Conservation (phyloP, 2,329 filamentous ascomycete genomes). For the Cyphellophora europaea region DNA sequence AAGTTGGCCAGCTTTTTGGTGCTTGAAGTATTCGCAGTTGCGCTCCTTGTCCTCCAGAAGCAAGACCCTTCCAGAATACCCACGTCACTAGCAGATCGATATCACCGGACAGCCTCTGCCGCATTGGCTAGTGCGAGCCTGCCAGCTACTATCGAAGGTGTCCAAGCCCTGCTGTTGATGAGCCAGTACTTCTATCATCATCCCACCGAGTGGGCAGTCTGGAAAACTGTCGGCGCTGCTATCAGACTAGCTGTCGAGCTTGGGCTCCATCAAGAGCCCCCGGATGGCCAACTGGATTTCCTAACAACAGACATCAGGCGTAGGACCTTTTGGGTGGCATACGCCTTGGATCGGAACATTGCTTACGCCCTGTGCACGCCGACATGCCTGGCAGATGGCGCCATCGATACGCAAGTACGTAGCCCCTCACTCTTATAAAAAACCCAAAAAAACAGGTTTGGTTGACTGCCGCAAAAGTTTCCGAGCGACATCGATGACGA, state of each 20-base stretch:
- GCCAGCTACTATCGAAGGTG: slow-evolving; percentile 5
- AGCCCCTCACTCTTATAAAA: not conserved
- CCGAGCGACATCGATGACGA: too few species aligned
- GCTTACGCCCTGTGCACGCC: slow-evolving; percentile 5
- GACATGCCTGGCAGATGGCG: slow-evolving; percentile 7
- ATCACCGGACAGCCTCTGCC: slow-evolving; percentile 5
- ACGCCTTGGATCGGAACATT: slow-evolving; percentile 9
- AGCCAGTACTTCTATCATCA: slow-evolving; percentile 10
- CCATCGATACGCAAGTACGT: slow-evolving; percentile 6
- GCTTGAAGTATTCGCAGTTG: slow-evolving; percentile 8
- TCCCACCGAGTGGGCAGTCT: slow-evolving; percentile 7
- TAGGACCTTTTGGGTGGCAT: slow-evolving; percentile 8
- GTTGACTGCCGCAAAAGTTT: too few species aligned
- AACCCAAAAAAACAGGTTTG: too few species aligned
- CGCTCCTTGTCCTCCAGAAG: slow-evolving; percentile 8
- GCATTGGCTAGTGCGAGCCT: slow-evolving; percentile 5
- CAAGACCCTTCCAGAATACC: slow-evolving; percentile 9
- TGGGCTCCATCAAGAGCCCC: slow-evolving; percentile 7
- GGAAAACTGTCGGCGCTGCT: slow-evolving; percentile 8
- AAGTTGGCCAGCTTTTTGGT: slow-evolving; percentile 7
- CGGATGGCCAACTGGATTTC: slow-evolving; percentile 1
- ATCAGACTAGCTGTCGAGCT: slow-evolving; percentile 8
- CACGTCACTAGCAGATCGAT: slow-evolving; percentile 8
- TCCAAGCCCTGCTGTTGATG: slow-evolving; percentile 8
- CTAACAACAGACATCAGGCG: slow-evolving; percentile 5